A percentile compares a stretch with the other conserved stretches of the same genome.
phyloP scores from a whole-genome alignment of 805 yeast genomes.

The Saccharomycodes ludwigii region DNA sequence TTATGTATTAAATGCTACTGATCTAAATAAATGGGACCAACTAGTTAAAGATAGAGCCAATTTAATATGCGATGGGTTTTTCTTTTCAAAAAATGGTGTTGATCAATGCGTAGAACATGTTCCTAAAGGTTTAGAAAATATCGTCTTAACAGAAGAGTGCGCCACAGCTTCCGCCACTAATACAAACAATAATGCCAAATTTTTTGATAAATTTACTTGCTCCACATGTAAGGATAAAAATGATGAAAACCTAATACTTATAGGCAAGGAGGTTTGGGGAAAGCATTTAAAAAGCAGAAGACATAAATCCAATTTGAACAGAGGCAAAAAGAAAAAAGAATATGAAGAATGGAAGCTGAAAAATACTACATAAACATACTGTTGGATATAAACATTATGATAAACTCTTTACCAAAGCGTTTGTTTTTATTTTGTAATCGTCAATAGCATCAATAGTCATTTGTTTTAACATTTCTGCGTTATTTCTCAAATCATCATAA shows the following conservation, averaged over 20 bases:
- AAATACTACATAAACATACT: too few species aligned
- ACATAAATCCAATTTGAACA: conserved; percentile 43
- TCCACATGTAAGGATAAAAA: conserved; percentile 46
- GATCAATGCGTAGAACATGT: conserved; percentile 23
- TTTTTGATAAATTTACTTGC: conserved; percentile 58
- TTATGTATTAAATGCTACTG: conserved; percentile 66
- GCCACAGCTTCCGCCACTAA: conserved; percentile 6
- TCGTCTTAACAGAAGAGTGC: too few species aligned
- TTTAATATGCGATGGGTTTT: conserved; percentile 31
- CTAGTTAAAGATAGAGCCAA: conserved; percentile 47
- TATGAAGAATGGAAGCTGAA: conserved; percentile 33
- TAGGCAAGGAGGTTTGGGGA: conserved; percentile 64
- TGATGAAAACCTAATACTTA: conserved; percentile 45
- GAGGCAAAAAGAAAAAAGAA: conserved; percentile 38
- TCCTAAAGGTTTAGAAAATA: conserved; percentile 27
- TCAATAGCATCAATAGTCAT: too few species aligned
- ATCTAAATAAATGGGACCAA: conserved; percentile 46
- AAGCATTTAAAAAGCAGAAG: conserved; percentile 56
- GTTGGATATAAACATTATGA: too few species aligned
- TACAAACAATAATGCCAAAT: conserved; percentile 5
- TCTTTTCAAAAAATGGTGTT: too few species aligned
- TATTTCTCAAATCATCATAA: conserved; percentile 55
- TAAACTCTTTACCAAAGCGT: too few species aligned
- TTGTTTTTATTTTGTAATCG: too few species aligned
- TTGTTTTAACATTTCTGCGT: too few species aligned